Conservation (phyloP, 495 filamentous ascomycete species). For the Astrothelium macrocarpum region DNA sequence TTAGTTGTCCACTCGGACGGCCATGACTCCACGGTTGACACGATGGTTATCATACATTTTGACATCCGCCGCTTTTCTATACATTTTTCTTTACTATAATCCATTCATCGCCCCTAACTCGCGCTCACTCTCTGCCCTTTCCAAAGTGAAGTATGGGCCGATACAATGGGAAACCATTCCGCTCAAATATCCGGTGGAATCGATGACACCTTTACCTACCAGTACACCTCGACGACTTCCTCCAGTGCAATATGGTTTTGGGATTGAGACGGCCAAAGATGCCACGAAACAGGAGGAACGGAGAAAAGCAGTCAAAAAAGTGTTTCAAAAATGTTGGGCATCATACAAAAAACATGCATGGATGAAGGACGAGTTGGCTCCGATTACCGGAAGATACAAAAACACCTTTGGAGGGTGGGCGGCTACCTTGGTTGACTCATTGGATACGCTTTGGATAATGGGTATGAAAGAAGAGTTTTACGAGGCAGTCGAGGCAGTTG, state of each 20-base stretch:
- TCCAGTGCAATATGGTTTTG: constrained; percentile 25
- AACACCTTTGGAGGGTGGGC: constrained; percentile 55
- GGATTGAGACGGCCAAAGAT: constrained; percentile 19
- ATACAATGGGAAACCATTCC: constrained; percentile 14
- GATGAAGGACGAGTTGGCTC: constrained; percentile 32
- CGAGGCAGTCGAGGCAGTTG: constrained; percentile 44
- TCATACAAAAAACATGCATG: constrained; percentile 30
- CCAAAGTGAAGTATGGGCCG: not conserved
- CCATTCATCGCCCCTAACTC: not conserved
- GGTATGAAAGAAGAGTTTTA: constrained; percentile 51
- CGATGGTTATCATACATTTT: constrained; percentile 2
- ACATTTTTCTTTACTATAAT: constrained; percentile 5
- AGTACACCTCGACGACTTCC: constrained; percentile 15
- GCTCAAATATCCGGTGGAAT: constrained; percentile 12
- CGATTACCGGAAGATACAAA: constrained; percentile 24
- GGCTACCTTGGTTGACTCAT: constrained; percentile 49
- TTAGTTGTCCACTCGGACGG: not conserved
- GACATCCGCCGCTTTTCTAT: not conserved
- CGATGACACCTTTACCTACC: constrained; percentile 13
- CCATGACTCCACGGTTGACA: not conserved
- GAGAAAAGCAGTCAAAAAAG: constrained; percentile 24
- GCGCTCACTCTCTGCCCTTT: not conserved
- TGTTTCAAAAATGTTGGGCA: constrained; percentile 27
- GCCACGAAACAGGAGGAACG: constrained; percentile 19
- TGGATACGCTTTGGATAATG: constrained; percentile 58